Evolutionary conservation across 2,329 filamentous ascomycete genomes (phyloP).

Genomic region (Ceratocystis huliohia): DNA sequence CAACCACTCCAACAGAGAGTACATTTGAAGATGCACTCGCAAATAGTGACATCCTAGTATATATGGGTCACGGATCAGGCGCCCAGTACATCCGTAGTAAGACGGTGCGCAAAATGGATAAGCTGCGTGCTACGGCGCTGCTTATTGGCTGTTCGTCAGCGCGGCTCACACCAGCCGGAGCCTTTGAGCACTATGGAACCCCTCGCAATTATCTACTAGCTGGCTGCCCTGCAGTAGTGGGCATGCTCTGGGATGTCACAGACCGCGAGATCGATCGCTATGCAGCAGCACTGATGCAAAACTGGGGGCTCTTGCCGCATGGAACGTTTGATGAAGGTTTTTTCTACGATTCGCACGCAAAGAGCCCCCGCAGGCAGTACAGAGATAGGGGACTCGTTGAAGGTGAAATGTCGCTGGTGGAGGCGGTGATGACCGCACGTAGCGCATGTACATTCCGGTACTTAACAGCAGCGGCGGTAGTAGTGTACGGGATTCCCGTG

Average conservation of each 20-base stretch:
- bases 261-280: conserved; percentile 96
- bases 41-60: conserved; percentile 61
- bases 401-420: conserved; percentile 47
- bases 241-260: conserved; percentile 95
- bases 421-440: conserved; percentile 65
- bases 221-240: conserved; percentile 73
- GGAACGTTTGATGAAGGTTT: conserved; percentile 34
- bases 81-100: conserved; percentile 85
- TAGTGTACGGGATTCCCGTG: conserved; percentile 89
- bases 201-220: conserved; percentile 87
- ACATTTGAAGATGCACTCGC: conserved; percentile 61
- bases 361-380: conserved; percentile 59
- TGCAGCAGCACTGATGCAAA: conserved; percentile 62
- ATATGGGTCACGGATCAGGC: conserved; percentile 92
- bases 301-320: conserved; percentile 62
- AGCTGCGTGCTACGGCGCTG: conserved; percentile 63
- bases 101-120: conserved; percentile 64
- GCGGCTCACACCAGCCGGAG: conserved; percentile 51
- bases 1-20: conserved; percentile 57
- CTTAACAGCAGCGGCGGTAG: conserved; percentile 83
- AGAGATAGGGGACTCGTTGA: conserved; percentile 29
- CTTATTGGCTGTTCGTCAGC: conserved; percentile 93
- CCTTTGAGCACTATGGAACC: conserved; percentile 81
- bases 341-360: conserved; percentile 67
- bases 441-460: conserved; percentile 77